phyloP scores from a whole-genome alignment of 768 basidiomycete genomes.

The Infundibulicybe gibba region DNA sequence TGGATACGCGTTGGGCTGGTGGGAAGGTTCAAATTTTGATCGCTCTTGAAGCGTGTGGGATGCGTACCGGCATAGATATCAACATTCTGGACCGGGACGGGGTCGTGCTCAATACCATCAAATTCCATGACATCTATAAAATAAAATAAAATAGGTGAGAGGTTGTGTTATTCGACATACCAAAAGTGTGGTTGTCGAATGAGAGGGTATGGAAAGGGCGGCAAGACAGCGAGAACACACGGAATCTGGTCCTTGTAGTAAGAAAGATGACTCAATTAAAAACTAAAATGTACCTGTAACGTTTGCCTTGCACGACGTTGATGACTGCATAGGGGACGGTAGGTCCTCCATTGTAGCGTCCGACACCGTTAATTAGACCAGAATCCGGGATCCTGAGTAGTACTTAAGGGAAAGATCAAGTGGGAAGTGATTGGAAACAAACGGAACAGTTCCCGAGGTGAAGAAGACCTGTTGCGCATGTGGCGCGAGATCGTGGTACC shows the following conservation, averaged over 20 bases:
- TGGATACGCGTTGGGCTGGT: conserved; percentile 25
- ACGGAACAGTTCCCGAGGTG: conserved; percentile 6
- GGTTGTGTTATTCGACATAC: conserved; percentile 9
- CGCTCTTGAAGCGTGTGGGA: neutral
- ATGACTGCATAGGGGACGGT: conserved; percentile 29
- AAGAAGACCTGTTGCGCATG: conserved; percentile 9
- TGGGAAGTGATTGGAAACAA: neutral
- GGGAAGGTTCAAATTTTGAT: neutral
- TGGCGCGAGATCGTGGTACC: conserved; percentile 30
- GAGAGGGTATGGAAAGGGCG: conserved; percentile 40
- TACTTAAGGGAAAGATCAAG: neutral
- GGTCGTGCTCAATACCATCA: conserved; percentile 28
- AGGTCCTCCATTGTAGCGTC: conserved; percentile 42
- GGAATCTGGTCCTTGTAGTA: conserved; percentile 46
- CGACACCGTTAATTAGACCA: conserved; percentile 50
- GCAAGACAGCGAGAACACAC: conserved; percentile 49
- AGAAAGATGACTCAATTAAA: too few relatives aligned
- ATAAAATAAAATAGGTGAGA: conserved; percentile 2
- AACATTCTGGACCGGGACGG: conserved; percentile 32
- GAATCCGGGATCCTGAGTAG: conserved; percentile 21
- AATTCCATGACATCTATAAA: conserved; percentile 34
- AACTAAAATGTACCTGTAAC: conserved; percentile 19
- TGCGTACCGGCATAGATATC: conserved; percentile 31
- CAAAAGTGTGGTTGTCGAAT: conserved; percentile 34
- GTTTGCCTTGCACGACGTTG: conserved; percentile 30